Conservation (phyloP, 1,284 basidiomycete genomes). For the Marasmius tenuissimus region DNA sequence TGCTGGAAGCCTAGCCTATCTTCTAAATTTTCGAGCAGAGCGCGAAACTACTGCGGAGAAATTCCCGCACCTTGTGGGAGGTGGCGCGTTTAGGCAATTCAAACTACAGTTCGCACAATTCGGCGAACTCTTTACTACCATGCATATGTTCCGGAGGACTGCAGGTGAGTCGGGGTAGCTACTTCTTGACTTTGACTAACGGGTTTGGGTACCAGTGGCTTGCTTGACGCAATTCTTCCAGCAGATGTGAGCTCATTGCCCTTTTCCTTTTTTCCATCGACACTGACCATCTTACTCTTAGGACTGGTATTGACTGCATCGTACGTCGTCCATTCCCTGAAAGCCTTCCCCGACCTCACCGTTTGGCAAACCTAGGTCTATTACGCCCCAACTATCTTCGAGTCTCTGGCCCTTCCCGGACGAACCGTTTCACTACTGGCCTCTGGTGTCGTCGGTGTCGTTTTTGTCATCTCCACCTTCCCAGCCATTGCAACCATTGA, state of each 20-base stretch:
- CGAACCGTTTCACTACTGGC: slow-evolving; percentile 22
- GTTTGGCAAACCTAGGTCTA: slow-evolving; percentile 12
- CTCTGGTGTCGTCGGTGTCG: slow-evolving; percentile 23
- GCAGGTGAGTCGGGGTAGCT: slow-evolving; percentile 9
- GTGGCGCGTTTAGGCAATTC: slow-evolving; percentile 16
- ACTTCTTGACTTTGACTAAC: background rate
- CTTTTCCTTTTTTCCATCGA: background rate
- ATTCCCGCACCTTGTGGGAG: slow-evolving; percentile 18
- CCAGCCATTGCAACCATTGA: slow-evolving; percentile 24
- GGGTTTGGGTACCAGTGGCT: slow-evolving; percentile 11
- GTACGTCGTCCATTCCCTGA: slow-evolving; percentile 4
- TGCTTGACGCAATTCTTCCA: slow-evolving; percentile 26
- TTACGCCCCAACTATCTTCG: slow-evolving; percentile 23
- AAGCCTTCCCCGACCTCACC: background rate
- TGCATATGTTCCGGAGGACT: slow-evolving; percentile 24
- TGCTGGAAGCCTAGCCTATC: background rate
- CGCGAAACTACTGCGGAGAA: slow-evolving; percentile 20
- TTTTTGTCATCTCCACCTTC: slow-evolving; percentile 22
- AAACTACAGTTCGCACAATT: slow-evolving; percentile 22
- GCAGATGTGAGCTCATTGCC: slow-evolving; percentile 17
- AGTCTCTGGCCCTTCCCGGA: slow-evolving; percentile 17
- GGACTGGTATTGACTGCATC: slow-evolving; percentile 23
- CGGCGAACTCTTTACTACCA: slow-evolving; percentile 21
- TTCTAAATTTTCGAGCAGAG: slow-evolving; percentile 15
- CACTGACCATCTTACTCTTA: background rate